Conservation (phyloP, 129 eudicot genomes). For the Centrapalus pauciflorus region DNA sequence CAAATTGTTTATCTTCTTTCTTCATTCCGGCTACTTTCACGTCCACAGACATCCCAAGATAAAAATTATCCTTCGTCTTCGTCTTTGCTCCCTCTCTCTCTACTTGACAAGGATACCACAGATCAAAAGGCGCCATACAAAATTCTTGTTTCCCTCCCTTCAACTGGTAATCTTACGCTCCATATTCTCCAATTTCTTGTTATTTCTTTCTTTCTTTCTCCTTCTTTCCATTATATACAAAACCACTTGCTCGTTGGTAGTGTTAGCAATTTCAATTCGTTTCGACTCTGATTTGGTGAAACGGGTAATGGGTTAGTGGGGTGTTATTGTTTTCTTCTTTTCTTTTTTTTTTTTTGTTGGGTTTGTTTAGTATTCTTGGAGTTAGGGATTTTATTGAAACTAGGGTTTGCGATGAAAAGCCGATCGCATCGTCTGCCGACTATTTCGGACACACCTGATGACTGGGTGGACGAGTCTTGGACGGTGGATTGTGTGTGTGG, state of each 20-base stretch:
- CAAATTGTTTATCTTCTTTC: conserved; percentile 15
- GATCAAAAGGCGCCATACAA: not conserved
- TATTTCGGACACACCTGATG: conserved; percentile 65
- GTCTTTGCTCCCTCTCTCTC: conserved; percentile 5
- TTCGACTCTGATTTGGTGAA: conserved; percentile 9
- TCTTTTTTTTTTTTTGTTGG: not conserved
- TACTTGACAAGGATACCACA: not conserved
- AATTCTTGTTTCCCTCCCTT: not conserved
- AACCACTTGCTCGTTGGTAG: not conserved
- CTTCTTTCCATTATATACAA: not conserved
- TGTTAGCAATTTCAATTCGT: not conserved
- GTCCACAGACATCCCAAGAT: conserved; percentile 24
- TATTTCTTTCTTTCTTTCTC: not conserved
- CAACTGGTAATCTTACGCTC: conserved; percentile 13
- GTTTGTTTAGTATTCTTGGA: conserved; percentile 1
- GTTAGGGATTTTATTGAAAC: conserved; percentile 16
- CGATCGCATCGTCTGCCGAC: conserved; percentile 75
- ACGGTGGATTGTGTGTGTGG: conserved; percentile 96
- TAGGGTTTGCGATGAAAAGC: conserved; percentile 54
- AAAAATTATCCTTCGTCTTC: conserved; percentile 9
- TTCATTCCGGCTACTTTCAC: conserved; percentile 36
- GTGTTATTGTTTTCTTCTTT: not conserved
- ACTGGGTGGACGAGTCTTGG: conserved; percentile 92
- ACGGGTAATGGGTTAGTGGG: conserved; percentile 22
- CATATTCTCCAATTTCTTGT: not conserved